These are phyloP conservation scores for Polygonum aviculare DNA, from an alignment of 148 eudicot species.

Conservation along the genomic window DNA sequence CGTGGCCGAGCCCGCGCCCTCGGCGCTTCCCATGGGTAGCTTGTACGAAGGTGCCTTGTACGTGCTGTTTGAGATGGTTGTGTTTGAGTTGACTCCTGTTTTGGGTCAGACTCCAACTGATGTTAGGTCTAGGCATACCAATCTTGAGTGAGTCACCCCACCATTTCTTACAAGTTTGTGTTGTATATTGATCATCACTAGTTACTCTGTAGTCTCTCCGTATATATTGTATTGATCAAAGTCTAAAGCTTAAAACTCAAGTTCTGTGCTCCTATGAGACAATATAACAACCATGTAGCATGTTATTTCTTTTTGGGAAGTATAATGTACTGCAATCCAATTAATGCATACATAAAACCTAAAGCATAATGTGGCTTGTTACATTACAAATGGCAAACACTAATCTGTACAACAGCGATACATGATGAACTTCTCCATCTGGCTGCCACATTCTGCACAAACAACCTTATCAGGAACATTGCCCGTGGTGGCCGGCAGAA, in stretches of 20 bases:
- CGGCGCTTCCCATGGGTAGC: conserved; percentile 96
- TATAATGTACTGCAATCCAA: background rate
- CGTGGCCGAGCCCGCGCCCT: conserved; percentile 24
- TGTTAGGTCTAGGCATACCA: conserved; percentile 68
- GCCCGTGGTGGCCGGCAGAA: conserved; percentile 52
- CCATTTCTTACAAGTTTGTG: no score
- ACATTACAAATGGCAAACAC: background rate
- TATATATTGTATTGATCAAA: no score
- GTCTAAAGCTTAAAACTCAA: no score
- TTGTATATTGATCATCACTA: no score
- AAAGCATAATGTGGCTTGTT: background rate
- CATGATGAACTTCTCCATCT: conserved; percentile 69
- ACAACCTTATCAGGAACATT: conserved; percentile 46
- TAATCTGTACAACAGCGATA: conserved; percentile 61
- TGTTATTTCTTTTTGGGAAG: background rate
- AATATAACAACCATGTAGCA: background rate
- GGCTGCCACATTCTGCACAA: conserved; percentile 58
- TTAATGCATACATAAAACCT: background rate
- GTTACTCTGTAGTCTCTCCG: no score
- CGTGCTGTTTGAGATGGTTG: conserved; percentile 93
- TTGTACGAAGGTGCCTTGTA: conserved; percentile 74
- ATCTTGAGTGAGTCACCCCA: conserved; percentile 40
- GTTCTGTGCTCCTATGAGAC: background rate
- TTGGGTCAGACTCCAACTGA: conserved; percentile 47
- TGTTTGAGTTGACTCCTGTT: conserved; percentile 49